A percentile compares a stretch with the other conserved stretches of the same genome.
phyloP scores from a whole-genome alignment of 2,329 filamentous ascomycete genomes.

The Botrytis porri region DNA sequence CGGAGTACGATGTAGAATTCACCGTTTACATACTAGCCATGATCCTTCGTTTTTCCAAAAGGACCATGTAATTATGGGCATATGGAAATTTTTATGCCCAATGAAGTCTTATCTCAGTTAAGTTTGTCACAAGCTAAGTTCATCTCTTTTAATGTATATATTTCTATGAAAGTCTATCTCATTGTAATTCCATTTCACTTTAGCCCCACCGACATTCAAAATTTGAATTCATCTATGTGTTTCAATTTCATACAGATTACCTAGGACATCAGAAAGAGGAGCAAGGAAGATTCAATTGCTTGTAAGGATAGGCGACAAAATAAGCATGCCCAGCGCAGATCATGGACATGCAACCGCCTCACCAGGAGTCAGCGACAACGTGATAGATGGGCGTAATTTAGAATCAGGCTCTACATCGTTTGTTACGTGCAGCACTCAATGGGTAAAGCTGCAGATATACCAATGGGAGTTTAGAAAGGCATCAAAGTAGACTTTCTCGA shows the following conservation, averaged over 20 bases:
- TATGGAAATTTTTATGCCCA: not conserved
- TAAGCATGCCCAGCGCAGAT: not conserved
- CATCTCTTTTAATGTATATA: not conserved
- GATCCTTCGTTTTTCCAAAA: not conserved
- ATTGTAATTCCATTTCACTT: not conserved
- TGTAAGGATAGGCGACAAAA: not conserved
- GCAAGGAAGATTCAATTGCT: not conserved
- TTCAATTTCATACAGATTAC: not conserved
- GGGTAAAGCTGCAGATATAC: not conserved
- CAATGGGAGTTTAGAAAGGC: not conserved
- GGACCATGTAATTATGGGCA: not conserved
- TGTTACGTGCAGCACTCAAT: not conserved
- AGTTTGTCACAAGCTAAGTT: not conserved
- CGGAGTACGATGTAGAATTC: not conserved
- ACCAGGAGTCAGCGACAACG: not conserved
- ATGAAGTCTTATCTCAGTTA: not conserved
- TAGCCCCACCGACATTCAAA: not conserved
- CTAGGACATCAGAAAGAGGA: not conserved
- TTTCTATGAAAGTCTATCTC: not conserved
- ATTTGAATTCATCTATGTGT: not conserved
- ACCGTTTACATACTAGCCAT: not conserved
- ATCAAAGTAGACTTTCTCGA: slow-evolving; percentile 25
- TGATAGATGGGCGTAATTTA: not conserved
- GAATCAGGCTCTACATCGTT: not conserved
- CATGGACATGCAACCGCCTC: not conserved